Base-by-base conservation (phyloP, 2,329 filamentous ascomycete species). In the Cladosporium sp. region DNA sequence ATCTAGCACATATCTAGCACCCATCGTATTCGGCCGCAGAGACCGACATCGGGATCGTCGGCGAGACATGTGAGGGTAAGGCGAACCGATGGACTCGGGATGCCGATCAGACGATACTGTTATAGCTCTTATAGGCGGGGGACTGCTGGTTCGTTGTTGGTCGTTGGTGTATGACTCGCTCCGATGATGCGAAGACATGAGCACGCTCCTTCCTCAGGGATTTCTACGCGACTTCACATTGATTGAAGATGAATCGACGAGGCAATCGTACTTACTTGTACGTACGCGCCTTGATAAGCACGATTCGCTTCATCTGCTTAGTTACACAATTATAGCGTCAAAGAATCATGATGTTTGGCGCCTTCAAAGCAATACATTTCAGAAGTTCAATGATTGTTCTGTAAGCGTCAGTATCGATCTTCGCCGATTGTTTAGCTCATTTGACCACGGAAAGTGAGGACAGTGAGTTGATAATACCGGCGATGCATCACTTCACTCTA, bases 361-460 rank as follows among this genome's bases (percentile, higher is more conserved):
- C 88, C 89, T 89, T 93, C 90, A 94, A 93, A 93, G 89, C 87
- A 71, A 84, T 84, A 84, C 84, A 80, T 84, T 80, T 89, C 89
- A 92, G 68, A 82, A 82, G 77, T 81, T 84, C 86, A 82, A 80
- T 83, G 77, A 86, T 86, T 87, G 89, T 88, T 94, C 91, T 94
- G 91, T 90, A 88, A 89, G 89, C 83, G 83, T 93, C 90, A 85
- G 79, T 78, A 80, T 95, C 85, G 74, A 80, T 97, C 84, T 97
- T 85, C 91, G 92, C 92, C 87, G 93, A 86, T 88, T 88, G 91
- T 96, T 88, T 97, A 97, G 89, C 92, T 92, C 87, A 87, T 73
- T 72, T 85, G 90, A 88, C 89, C 91, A 92, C 89, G 70, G 73
- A 69, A 69, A 75, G 56, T 59, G 16, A 74, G 90, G 87, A 89